phyloP scores from a whole-genome alignment of 345 rosid species.

The Salix koriyanagi region DNA sequence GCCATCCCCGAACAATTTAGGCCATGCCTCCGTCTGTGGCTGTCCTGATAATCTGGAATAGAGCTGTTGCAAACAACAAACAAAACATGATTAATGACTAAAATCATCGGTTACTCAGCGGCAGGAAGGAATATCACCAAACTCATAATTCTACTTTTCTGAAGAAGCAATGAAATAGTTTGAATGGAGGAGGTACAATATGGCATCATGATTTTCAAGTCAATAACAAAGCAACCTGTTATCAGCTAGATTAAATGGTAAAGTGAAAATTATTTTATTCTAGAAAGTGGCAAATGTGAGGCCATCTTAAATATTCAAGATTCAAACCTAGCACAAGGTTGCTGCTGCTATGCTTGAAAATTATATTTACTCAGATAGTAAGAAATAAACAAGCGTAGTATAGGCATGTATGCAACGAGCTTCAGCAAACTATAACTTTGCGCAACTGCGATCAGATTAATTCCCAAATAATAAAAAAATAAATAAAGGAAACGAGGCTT shows the following conservation, averaged over 20 bases:
- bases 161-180: background rate
- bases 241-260: background rate
- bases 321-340: background rate
- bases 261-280: background rate
- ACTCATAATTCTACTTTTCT: too few species aligned
- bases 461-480: too few species aligned
- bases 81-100: background rate
- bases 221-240: too few species aligned
- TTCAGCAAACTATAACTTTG: background rate
- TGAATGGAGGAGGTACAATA: background rate
- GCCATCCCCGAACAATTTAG: slow-evolving; percentile 12
- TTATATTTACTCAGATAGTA: background rate
- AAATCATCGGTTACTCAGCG: background rate
- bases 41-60: slow-evolving; percentile 93
- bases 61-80: slow-evolving; percentile 48
- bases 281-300: background rate
- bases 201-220: background rate
- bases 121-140: too few species aligned
- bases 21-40: slow-evolving; percentile 43
- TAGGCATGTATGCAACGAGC: background rate
- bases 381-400: too few species aligned
- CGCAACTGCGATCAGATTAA: background rate
- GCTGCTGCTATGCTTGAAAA: background rate
- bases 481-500: slow-evolving; percentile 9
- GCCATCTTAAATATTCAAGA: background rate